Percentiles rank a stretch among this genome's conserved stretches.
These are phyloP conservation scores for Aspergillus biplanus DNA, from an alignment of 495 filamentous ascomycete species.

Conservation along the genomic window DNA sequence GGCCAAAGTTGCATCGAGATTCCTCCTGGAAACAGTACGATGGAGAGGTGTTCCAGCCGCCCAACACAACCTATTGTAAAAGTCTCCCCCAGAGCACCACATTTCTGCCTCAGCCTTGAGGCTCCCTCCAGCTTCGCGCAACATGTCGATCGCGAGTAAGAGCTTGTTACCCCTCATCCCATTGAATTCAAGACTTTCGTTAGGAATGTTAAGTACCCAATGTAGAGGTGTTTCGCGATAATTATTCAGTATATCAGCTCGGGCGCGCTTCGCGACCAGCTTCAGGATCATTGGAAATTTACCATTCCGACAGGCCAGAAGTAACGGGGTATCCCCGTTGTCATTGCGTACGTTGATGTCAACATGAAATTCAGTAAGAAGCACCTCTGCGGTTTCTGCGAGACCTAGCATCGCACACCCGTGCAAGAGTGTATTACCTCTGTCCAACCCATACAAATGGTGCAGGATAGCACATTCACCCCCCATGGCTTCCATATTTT, in stretches of 20 bases:
- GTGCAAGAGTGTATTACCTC: neutral
- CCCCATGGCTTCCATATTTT: neutral
- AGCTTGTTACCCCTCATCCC: neutral
- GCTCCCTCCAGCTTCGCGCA: neutral
- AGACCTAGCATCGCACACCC: neutral
- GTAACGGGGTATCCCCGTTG: neutral
- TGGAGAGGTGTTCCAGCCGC: neutral
- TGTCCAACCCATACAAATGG: neutral
- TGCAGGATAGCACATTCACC: neutral
- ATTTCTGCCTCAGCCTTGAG: neutral
- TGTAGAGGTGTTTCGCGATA: neutral
- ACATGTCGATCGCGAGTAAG: neutral
- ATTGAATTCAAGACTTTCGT: neutral
- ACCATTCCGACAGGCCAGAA: neutral
- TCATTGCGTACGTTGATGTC: neutral
- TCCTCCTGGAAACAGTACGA: neutral
- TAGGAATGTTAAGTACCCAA: neutral
- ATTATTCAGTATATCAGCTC: neutral
- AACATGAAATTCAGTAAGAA: neutral
- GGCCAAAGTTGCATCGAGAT: neutral
- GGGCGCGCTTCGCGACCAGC: neutral
- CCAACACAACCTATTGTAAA: neutral
- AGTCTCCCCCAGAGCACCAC: neutral
- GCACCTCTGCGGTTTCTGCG: neutral
- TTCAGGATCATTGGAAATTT: neutral